Evolutionary conservation across 257 asterid species (phyloP).

Genomic region (Ophiorrhiza pumila): DNA sequence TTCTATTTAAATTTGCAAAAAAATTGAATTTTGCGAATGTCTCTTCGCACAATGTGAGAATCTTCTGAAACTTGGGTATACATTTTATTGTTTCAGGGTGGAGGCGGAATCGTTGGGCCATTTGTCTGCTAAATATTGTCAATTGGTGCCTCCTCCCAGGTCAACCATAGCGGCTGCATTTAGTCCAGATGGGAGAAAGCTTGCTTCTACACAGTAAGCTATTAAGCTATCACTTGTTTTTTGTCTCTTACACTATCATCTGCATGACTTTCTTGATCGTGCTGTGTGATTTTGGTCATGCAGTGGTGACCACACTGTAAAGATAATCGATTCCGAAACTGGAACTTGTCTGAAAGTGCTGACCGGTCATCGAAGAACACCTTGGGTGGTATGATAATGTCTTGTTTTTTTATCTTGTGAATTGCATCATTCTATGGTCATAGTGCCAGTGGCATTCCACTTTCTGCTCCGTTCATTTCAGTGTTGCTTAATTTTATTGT

Average conservation of each 20-base stretch:
- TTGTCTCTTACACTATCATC: not conserved
- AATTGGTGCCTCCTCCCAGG: constrained; percentile 22
- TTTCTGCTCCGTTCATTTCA: not conserved
- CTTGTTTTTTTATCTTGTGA: not conserved
- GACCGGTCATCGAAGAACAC: constrained; percentile 24
- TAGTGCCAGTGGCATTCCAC: not conserved
- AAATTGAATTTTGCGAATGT: not conserved
- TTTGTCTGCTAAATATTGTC: constrained; percentile 21
- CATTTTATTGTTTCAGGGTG: constrained; percentile 16
- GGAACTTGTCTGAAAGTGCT: constrained; percentile 24
- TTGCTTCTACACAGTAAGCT: constrained; percentile 25
- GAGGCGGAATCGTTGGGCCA: constrained; percentile 15
- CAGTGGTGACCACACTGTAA: constrained; percentile 28
- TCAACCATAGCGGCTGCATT: constrained; percentile 30
- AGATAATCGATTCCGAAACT: constrained; percentile 22
- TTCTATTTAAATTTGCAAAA: not conserved
- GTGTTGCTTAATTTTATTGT: not conserved
- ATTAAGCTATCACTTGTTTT: constrained; percentile 8
- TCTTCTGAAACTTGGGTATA: not conserved
- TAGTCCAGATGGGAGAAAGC: constrained; percentile 22
- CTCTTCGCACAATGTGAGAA: not conserved
- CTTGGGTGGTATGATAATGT: constrained; percentile 24
- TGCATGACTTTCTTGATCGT: not conserved
- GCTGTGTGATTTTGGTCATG: not conserved
- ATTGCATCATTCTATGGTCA: not conserved